Base-by-base conservation (phyloP, 306 rosid genomes). In the Lathyrus tuberosus region DNA sequence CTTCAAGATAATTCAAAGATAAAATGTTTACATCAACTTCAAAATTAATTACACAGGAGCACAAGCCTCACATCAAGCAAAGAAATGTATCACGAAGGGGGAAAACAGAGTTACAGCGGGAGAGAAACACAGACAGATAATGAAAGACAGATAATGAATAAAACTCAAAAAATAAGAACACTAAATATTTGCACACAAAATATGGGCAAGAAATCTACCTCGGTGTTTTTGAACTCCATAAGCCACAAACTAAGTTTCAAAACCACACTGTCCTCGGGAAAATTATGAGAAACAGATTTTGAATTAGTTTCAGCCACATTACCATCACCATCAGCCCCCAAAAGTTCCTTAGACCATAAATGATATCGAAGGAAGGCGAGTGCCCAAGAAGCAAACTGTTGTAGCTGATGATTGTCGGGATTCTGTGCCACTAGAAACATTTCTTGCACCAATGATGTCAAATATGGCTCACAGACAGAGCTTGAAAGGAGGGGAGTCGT, bases 341-440 rank as follows among this genome's bases (percentile, higher is more conserved):
- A 68, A 76, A 48, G 71, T 70, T 88, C 87, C 79, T 84, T 88
- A 56, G 90, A 85, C 86, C 81, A 83, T 53, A 94, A 73, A 81
- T 78, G 81, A 58, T 85, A 85, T 63, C 86, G 84, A 62, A 94
- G 96, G 80, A 90, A 85, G 41, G 91, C 77, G 17, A 86, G 89
- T 12, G 83, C 86, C 98, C 98, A 94, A 61, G 97, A 85, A 69
- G 97, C 96, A 88, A 81, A 81, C 59, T 90, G 95, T 72, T 84
- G 94, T 63, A 88, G 81, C 70, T 88, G 84, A 75, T 72, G 89
- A 76, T 79, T 88, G 83, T 88, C 87, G 69, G 96, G 84, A 76
- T 81, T 87, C 80, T 90, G 94, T 8, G 98, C 97, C 75, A 94
- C 88, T 33, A 90, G 97, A 88, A 87, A 94, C 79, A 94, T 74